Conservation (phyloP, 768 basidiomycete genomes). For the Termitomyces titanicus region DNA sequence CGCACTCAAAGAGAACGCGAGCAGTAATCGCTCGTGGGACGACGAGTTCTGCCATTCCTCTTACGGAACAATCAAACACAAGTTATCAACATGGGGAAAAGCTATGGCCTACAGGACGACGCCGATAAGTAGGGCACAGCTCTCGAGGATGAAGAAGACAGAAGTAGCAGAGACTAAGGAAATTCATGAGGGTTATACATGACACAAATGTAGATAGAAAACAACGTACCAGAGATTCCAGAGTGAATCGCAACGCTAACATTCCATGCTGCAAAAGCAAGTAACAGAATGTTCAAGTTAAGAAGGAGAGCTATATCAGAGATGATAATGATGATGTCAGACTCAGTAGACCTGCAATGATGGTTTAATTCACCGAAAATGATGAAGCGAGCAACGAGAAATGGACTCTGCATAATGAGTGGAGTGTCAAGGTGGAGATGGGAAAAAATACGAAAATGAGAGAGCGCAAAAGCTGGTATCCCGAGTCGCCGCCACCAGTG, state of each 20-base stretch:
- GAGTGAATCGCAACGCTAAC: constrained; percentile 33
- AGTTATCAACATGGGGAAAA: background rate
- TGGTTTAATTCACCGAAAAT: constrained; percentile 45
- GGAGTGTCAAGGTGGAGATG: constrained; percentile 2
- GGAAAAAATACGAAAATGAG: background rate
- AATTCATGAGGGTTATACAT: background rate
- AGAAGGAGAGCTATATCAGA: constrained; percentile 41
- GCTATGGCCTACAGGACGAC: constrained; percentile 28
- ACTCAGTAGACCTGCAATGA: background rate
- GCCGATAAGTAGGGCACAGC: constrained; percentile 33
- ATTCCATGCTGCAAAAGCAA: constrained; percentile 61
- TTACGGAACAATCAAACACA: constrained; percentile 5
- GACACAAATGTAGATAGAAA: background rate
- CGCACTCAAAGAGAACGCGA: constrained; percentile 48
- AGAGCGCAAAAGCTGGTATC: constrained; percentile 6
- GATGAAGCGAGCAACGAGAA: constrained; percentile 54
- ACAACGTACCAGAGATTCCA: constrained; percentile 30
- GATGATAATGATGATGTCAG: background rate
- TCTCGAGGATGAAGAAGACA: constrained; percentile 45
- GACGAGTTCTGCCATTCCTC: constrained; percentile 35
- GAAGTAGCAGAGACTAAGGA: constrained; percentile 43
- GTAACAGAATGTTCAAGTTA: constrained; percentile 46
- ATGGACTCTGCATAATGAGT: constrained; percentile 41
- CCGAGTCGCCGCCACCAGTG: constrained; percentile 14
- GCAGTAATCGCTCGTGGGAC: constrained; percentile 34